Conservation (phyloP, 345 rosid species). For the Excoecaria cochinchinensis region DNA sequence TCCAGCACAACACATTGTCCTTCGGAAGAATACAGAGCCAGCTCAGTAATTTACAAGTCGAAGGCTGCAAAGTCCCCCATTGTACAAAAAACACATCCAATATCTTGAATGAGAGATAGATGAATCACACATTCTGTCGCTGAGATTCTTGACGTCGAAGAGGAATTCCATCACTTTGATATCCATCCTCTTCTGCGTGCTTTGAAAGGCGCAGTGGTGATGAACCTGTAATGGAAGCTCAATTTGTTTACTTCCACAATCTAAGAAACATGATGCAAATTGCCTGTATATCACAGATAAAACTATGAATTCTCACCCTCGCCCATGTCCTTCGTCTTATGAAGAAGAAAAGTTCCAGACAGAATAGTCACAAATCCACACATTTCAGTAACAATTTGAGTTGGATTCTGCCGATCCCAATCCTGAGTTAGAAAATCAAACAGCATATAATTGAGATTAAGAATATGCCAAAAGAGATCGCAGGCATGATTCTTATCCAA, state of each 20-base stretch:
- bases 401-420: constrained; percentile 82
- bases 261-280: constrained; percentile 14
- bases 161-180: constrained; percentile 55
- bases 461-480: background rate
- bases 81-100: constrained; percentile 14
- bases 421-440: constrained; percentile 41
- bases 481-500: background rate
- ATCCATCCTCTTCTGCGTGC: constrained; percentile 44
- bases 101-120: constrained; percentile 1
- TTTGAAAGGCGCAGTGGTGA: constrained; percentile 37
- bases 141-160: constrained; percentile 49
- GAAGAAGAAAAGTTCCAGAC: constrained; percentile 84
- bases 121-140: constrained; percentile 26
- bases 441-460: background rate
- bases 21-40: constrained; percentile 12
- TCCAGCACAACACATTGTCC: background rate
- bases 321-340: constrained; percentile 76
- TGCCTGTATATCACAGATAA: background rate
- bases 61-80: constrained; percentile 20
- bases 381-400: constrained; percentile 73
- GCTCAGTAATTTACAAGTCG: constrained; percentile 20
- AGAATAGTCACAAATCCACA: constrained; percentile 86
- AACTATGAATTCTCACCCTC: constrained; percentile 46
- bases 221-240: constrained; percentile 43
- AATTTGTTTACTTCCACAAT: constrained; percentile 13